These are phyloP conservation scores for Lichtheimia ornata DNA, from an alignment of 371 early-diverging fungal species.

Conservation along the genomic window DNA sequence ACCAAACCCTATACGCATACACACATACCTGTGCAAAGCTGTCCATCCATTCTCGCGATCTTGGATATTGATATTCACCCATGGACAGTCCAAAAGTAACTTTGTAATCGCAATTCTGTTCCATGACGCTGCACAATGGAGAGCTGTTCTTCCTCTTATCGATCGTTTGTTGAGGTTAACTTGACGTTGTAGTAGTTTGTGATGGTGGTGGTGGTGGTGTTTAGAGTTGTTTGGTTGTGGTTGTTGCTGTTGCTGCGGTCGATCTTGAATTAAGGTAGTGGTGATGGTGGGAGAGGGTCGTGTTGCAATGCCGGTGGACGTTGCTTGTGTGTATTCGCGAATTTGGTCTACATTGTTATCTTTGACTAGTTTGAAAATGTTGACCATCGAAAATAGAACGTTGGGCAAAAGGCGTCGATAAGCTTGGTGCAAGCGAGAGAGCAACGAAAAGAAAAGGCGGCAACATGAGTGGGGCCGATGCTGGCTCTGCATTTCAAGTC, in stretches of 20 bases:
- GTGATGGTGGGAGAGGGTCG: slow-evolving; percentile 2
- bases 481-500: too few relatives aligned
- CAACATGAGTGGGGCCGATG: too few relatives aligned
- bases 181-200: slow-evolving; percentile 20
- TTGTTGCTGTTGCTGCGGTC: slow-evolving; percentile 15
- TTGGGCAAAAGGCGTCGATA: neutral
- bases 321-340: slow-evolving; percentile 27
- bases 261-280: slow-evolving; percentile 2
- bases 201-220: slow-evolving; percentile 8
- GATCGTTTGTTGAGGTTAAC: slow-evolving; percentile 52
- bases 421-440: slow-evolving; percentile 1
- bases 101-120: slow-evolving; percentile 45
- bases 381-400: slow-evolving; percentile 27
- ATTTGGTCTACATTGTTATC: slow-evolving; percentile 47
- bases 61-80: slow-evolving; percentile 60
- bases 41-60: slow-evolving; percentile 78
- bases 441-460: neutral
- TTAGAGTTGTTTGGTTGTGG: slow-evolving; percentile 18
- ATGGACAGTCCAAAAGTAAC: slow-evolving; percentile 45
- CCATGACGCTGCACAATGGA: slow-evolving; percentile 52
- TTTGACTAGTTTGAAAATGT: slow-evolving; percentile 46
- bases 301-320: slow-evolving; percentile 14
- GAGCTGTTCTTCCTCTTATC: slow-evolving; percentile 41
- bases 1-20: neutral
- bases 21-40: slow-evolving; percentile 60